Base-by-base conservation (phyloP, 2,329 filamentous ascomycete species). In the Botryotinia narcissicola region DNA sequence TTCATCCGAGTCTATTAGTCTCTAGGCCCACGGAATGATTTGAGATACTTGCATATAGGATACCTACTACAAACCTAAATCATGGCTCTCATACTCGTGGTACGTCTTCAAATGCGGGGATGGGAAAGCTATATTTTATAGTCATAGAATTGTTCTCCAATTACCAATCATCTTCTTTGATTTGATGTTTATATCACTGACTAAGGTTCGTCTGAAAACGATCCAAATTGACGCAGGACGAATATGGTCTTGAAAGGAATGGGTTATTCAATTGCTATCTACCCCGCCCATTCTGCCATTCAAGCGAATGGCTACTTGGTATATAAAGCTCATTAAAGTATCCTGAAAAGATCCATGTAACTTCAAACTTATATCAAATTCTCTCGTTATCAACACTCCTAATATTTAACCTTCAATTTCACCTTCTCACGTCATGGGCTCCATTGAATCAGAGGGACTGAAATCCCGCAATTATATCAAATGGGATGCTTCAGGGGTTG, bases 401-500 rank as follows among this genome's bases (percentile, higher is more conserved):
- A 42, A 4, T 9, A 42, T 6, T 42, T 3, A 18, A n/a, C 9
- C 16, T 20, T 42, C 14, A 59, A n/a, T 22, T 37, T 5, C 3
- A 46, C 16, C 7, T 54, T 60, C n/a, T 70, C 20, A 35, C 10
- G 61, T 7, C 3, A 61, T 48, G 54, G 68, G 68, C 29, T 61
- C 68, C n/a, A n/a, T 60, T 29, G 54, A 22, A 46, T 29, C 59
- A 29, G 73, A 74, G 57, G 68, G 54, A 7, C 18, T 75, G 6
- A 66, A 68, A 18, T 72, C 62, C 32, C 73, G 73, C 67, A 82
- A 82, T 46, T 85, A 85, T 75, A 81, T 84, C 73, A 80, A 80
- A 64, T 85, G 82, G 82, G 79, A 85, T 76, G 78, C 80, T 59
- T 73, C 80, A 32, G 82, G 82, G 10, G 83, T 86, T 8, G 83